Conservation (phyloP, 208 protist genomes). For the Tritrichomonas musculus region DNA sequence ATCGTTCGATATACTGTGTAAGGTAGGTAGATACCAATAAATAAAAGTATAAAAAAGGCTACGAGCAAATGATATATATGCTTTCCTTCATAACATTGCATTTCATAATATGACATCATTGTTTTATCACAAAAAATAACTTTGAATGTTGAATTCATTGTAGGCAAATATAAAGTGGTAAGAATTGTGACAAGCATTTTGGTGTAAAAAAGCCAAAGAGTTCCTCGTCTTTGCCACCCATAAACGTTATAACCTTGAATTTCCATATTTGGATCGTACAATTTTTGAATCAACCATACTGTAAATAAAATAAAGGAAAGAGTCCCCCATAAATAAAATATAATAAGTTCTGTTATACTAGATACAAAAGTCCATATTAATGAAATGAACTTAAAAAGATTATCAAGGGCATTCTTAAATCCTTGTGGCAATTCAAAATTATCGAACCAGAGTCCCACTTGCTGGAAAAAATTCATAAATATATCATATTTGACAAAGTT, state of each 20-base stretch:
- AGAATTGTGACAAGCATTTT: neutral
- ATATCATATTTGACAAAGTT: neutral
- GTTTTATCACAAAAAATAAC: neutral
- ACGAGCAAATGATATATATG: neutral
- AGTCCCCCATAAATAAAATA: neutral
- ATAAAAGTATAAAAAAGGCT: neutral
- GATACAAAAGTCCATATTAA: neutral
- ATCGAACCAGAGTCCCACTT: neutral
- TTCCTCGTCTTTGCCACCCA: neutral
- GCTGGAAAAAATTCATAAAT: neutral
- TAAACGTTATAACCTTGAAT: neutral
- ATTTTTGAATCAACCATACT: neutral
- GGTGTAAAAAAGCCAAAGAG: neutral
- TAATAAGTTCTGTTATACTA: neutral
- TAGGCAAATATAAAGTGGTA: neutral
- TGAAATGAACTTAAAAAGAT: neutral
- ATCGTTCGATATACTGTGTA: neutral
- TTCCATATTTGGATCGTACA: neutral
- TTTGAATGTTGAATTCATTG: neutral
- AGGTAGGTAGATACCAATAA: neutral
- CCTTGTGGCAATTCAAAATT: neutral
- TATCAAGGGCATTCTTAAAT: neutral
- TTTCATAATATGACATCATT: neutral
- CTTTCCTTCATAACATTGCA: neutral
- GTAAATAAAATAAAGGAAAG: neutral